These are phyloP conservation scores for Saccharomycopsis babjevae DNA, from an alignment of 805 yeast species.

Conservation along the genomic window DNA sequence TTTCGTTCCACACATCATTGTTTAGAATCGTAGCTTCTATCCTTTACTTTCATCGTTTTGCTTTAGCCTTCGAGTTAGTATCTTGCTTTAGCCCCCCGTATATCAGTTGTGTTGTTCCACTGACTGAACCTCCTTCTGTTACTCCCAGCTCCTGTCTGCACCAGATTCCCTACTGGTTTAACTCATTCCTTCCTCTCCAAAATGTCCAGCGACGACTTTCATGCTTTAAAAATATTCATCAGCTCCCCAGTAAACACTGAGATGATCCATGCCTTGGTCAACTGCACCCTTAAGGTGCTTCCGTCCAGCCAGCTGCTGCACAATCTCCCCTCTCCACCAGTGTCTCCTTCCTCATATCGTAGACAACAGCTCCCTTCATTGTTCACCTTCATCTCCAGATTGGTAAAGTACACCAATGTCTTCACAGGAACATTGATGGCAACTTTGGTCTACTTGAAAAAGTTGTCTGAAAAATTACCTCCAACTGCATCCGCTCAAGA, in stretches of 20 bases:
- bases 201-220: slow-evolving; percentile 13
- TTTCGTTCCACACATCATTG: not conserved
- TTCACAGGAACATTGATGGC: slow-evolving; percentile 95
- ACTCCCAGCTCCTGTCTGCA: not conserved
- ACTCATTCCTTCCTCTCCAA: not conserved
- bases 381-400: slow-evolving; percentile 54
- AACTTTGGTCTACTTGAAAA: slow-evolving; percentile 70
- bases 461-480: slow-evolving; percentile 70
- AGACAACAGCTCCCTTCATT: slow-evolving; percentile 34
- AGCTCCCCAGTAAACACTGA: slow-evolving; percentile 15
- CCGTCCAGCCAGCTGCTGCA: slow-evolving; percentile 10
- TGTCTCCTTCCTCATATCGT: slow-evolving; percentile 19
- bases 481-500: slow-evolving; percentile 85
- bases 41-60: too few species aligned
- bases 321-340: slow-evolving; percentile 29
- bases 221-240: slow-evolving; percentile 15
- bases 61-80: too few species aligned
- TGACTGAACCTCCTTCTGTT: not conserved
- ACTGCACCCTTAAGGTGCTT: slow-evolving; percentile 15
- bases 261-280: slow-evolving; percentile 17
- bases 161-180: not conserved
- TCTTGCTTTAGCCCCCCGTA: not conserved
- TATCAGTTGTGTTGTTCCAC: not conserved
- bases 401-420: slow-evolving; percentile 77
- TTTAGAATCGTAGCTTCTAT: not conserved